Evolutionary conservation across 352 stramenopile genomes (phyloP), one percentile per base, ranked within the genome.

Genomic region (Blastocystis sp.): DNA sequence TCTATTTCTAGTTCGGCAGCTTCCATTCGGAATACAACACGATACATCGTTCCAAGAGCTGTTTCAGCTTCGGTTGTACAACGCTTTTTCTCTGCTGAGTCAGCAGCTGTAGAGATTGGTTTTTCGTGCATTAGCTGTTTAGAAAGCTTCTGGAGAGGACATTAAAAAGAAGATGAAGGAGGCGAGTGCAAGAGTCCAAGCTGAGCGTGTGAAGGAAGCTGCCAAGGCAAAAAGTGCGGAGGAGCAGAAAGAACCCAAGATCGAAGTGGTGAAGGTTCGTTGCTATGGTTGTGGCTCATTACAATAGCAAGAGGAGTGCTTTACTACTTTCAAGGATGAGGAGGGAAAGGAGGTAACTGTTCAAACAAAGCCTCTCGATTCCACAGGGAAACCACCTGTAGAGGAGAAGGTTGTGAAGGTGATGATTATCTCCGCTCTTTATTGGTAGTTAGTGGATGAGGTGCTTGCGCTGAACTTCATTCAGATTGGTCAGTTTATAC

Each of bases 101-200:
- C 73, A 15, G 62, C 34, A 26, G 39, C 54, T 13, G 73, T 84
- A 68, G 73, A 37, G 11, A 18, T 39, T 18, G n/a, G 15, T n/a
- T 66, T 18, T 66, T 84, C 53, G n/a, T 66, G 9, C 13, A 23
- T 54, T 8, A 54, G 13, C 26, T 37, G 73, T 11, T 45, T 68
- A 84, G 73, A 84, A 66, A 55, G n/a, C 50, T 9, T 47, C 59
- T n/a, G 53, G 47, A 26, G 73, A 66, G 53, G 73, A 84, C 9
- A 84, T 84, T 69, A 26, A 68, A 68, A 84, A 84, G 73, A 84
- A 84, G 34, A 53, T 84, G n/a, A 84, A 84, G 54, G 73, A 84
- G 50, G 73, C 73, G 9, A 43, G 53, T 11, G 73, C 53, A 50
- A 84, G 68, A 37, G 73, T 84, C n/a, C 59, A 84, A 68, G 55